Conservation (phyloP, 352 stramenopile genomes). For the Hyaloperonospora brassicae region DNA sequence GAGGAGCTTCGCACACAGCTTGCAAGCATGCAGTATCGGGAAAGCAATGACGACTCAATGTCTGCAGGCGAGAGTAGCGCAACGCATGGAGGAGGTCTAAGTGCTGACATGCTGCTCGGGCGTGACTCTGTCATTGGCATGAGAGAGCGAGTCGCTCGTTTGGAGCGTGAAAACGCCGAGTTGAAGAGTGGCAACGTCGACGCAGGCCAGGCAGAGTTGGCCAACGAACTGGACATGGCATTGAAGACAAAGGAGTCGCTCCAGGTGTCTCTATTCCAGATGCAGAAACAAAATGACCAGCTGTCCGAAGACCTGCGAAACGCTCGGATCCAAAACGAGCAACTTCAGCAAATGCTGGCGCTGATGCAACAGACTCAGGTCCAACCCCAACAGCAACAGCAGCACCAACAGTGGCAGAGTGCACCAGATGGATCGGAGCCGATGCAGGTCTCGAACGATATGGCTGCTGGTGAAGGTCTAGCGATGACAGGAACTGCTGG, state of each 20-base stretch:
- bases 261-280: slow-evolving; percentile 55
- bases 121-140: slow-evolving; percentile 52
- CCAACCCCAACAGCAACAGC: slow-evolving; percentile 8
- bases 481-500: slow-evolving; percentile 15
- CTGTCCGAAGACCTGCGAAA: slow-evolving; percentile 54
- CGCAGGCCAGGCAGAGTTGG: slow-evolving; percentile 38
- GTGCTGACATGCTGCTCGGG: slow-evolving; percentile 55
- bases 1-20: slow-evolving; percentile 70
- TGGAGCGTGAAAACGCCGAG: slow-evolving; percentile 70
- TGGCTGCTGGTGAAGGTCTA: slow-evolving; percentile 7
- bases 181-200: slow-evolving; percentile 49
- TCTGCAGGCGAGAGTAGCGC: slow-evolving; percentile 26
- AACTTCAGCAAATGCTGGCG: slow-evolving; percentile 23
- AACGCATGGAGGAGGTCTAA: slow-evolving; percentile 32
- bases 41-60: slow-evolving; percentile 33
- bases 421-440: slow-evolving; percentile 26
- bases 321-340: slow-evolving; percentile 27
- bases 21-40: slow-evolving; percentile 43
- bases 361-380: slow-evolving; percentile 22
- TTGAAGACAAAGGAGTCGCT: slow-evolving; percentile 66
- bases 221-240: slow-evolving; percentile 71
- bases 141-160: slow-evolving; percentile 49
- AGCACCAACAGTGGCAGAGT: slow-evolving; percentile 24
- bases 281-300: slow-evolving; percentile 72
- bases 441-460: slow-evolving; percentile 38